Evolutionary conservation across 2,329 filamentous ascomycete species (phyloP).

Genomic region (Colletotrichum sp.): DNA sequence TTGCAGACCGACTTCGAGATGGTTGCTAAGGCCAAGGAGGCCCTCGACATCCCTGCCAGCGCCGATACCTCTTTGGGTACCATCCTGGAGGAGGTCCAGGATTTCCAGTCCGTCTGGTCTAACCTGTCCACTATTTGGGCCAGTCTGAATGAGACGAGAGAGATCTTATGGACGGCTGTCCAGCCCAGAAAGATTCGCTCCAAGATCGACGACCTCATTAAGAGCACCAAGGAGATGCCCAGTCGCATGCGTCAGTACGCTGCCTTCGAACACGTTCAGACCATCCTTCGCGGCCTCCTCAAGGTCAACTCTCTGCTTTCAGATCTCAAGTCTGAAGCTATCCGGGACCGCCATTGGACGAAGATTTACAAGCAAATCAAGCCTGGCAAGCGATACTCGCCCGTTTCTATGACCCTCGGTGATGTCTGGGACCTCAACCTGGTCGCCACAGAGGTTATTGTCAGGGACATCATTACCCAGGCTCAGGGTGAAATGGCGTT

Average conservation of each 20-base stretch:
- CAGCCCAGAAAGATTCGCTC: constrained; percentile 92
- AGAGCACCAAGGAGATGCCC: constrained; percentile 99
- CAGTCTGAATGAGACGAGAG: constrained; percentile 90
- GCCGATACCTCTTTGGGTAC: constrained; percentile 82
- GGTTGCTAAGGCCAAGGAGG: constrained; percentile 96
- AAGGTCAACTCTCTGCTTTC: constrained; percentile 89
- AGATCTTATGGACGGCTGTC: constrained; percentile 92
- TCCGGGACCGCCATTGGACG: constrained; percentile 94
- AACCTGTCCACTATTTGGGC: constrained; percentile 96
- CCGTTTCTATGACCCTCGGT: constrained; percentile 93
- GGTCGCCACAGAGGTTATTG: constrained; percentile 82
- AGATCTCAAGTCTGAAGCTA: constrained; percentile 94
- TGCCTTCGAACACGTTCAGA: constrained; percentile 98
- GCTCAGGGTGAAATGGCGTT: constrained; percentile 98
- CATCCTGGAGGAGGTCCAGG: constrained; percentile 93
- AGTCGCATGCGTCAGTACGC: constrained; percentile 99
- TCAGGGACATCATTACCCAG: constrained; percentile 92
- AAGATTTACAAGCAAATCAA: constrained; percentile 97
- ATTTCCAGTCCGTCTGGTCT: constrained; percentile 99
- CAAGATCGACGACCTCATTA: constrained; percentile 89
- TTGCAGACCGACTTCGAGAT: constrained; percentile 89
- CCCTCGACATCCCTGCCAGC: constrained; percentile 84
- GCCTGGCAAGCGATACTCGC: constrained; percentile 91
- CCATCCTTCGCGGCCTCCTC: constrained; percentile 82
- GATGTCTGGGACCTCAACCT: constrained; percentile 98